phyloP scores from a whole-genome alignment of 495 filamentous ascomycete species.

The Lophiotrema nucula region DNA sequence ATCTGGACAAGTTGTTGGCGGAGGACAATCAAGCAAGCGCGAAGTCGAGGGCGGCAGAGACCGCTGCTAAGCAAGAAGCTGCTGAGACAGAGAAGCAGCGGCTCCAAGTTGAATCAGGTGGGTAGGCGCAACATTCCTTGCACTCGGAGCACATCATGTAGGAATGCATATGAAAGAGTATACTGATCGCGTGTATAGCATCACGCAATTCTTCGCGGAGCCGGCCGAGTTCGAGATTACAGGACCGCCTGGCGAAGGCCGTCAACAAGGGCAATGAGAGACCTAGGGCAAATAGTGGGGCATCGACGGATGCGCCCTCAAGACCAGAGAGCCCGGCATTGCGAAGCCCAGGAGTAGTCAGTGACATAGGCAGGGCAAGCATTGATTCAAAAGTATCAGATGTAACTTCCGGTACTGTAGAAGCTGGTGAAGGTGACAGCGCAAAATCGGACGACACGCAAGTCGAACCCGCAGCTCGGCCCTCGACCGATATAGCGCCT shows the following conservation, averaged over 20 bases:
- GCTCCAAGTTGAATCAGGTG: slow-evolving; percentile 31
- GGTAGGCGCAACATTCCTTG: not conserved
- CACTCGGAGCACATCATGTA: not conserved
- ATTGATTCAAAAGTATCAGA: slow-evolving; percentile 34
- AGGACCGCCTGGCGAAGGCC: slow-evolving; percentile 78
- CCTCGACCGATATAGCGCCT: slow-evolving; percentile 11
- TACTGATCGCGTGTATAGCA: slow-evolving; percentile 11
- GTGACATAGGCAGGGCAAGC: slow-evolving; percentile 32
- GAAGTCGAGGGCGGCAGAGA: slow-evolving; percentile 37
- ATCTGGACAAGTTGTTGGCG: slow-evolving; percentile 86
- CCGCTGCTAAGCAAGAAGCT: slow-evolving; percentile 26
- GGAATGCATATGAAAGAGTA: too few species aligned
- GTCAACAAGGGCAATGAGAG: slow-evolving; percentile 45
- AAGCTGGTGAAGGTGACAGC: slow-evolving; percentile 3
- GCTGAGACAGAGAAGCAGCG: slow-evolving; percentile 32
- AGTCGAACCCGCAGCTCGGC: slow-evolving; percentile 7
- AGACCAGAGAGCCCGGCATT: slow-evolving; percentile 31
- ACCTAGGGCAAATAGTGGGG: slow-evolving; percentile 27
- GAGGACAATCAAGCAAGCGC: slow-evolving; percentile 58
- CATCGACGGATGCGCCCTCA: slow-evolving; percentile 32
- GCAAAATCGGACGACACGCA: slow-evolving; percentile 19
- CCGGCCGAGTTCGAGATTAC: slow-evolving; percentile 70
- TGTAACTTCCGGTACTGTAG: slow-evolving; percentile 5
- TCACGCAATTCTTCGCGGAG: slow-evolving; percentile 43
- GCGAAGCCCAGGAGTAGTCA: slow-evolving; percentile 16